Conservation (phyloP, 177 flowering plant genomes). For the Vitis hybrid region DNA sequence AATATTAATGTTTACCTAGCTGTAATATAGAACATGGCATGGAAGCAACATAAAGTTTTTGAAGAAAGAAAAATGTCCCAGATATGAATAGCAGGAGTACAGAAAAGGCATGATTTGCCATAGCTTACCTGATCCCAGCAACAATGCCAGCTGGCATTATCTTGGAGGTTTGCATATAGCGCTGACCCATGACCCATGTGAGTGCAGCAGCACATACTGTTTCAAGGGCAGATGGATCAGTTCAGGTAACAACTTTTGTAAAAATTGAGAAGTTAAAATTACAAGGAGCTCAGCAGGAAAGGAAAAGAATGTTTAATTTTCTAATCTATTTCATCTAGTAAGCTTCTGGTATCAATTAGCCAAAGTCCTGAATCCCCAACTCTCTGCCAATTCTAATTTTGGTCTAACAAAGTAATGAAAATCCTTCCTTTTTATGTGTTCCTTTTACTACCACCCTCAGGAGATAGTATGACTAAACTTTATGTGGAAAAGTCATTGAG, state of each 20-base stretch:
- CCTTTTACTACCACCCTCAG: too few species aligned
- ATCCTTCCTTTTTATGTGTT: too few species aligned
- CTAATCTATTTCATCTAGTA: neutral
- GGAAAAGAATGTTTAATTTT: neutral
- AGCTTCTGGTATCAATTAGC: too few species aligned
- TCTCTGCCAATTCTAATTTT: too few species aligned
- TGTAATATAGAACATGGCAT: neutral
- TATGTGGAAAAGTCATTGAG: too few species aligned
- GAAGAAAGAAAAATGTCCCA: neutral
- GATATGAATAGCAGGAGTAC: neutral
- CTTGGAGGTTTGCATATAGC: conserved; percentile 77
- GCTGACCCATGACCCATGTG: conserved; percentile 85
- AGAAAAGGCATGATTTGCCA: neutral
- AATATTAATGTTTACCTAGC: neutral
- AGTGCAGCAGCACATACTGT: conserved; percentile 71
- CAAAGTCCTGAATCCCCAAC: too few species aligned
- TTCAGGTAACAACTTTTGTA: neutral
- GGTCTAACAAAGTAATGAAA: too few species aligned
- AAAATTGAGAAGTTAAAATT: neutral
- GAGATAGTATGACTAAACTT: too few species aligned
- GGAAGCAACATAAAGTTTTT: neutral
- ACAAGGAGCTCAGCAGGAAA: neutral
- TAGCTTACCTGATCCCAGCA: conserved; percentile 75
- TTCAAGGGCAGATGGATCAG: conserved; percentile 17
- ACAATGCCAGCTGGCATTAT: conserved; percentile 95